Conservation (phyloP, 495 filamentous ascomycete species). For the Neurospora sp. region DNA sequence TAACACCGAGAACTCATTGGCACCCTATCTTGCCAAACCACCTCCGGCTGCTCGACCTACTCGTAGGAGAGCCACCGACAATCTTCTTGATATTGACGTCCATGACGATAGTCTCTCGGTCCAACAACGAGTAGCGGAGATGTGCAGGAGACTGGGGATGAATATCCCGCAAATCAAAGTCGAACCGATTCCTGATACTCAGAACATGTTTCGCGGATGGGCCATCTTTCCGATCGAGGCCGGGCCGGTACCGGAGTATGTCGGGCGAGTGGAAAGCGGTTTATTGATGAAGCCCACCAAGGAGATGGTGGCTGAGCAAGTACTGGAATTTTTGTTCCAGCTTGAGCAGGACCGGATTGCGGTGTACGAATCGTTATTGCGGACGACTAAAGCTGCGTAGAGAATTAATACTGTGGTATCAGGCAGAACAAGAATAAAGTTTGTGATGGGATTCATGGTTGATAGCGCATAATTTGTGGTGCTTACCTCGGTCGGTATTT, state of each 20-base stretch:
- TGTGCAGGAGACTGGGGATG: constrained; percentile 15
- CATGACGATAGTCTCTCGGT: constrained; percentile 5
- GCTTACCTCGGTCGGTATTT: not conserved
- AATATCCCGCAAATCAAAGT: constrained; percentile 1
- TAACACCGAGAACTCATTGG: not conserved
- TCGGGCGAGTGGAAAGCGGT: constrained; percentile 16
- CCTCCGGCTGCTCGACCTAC: not conserved
- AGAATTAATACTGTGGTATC: not conserved
- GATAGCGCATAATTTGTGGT: not conserved
- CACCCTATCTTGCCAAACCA: not conserved
- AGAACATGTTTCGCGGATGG: constrained; percentile 9
- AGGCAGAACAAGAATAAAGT: not conserved
- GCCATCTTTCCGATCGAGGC: constrained; percentile 13
- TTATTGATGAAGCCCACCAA: constrained; percentile 16
- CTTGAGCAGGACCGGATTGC: constrained; percentile 7
- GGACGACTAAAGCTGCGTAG: not conserved
- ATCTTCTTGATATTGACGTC: not conserved
- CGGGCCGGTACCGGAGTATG: constrained; percentile 9
- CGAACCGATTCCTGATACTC: not conserved
- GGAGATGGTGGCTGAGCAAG: constrained; percentile 23
- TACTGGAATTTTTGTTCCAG: constrained; percentile 12
- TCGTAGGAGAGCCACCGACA: not conserved
- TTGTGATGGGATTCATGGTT: not conserved
- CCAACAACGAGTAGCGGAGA: constrained; percentile 5
- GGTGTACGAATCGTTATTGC: not conserved